Evolutionary conservation across 164 flowering plant genomes (phyloP).

Genomic region (Kalanchoe fedtschenkoi): DNA sequence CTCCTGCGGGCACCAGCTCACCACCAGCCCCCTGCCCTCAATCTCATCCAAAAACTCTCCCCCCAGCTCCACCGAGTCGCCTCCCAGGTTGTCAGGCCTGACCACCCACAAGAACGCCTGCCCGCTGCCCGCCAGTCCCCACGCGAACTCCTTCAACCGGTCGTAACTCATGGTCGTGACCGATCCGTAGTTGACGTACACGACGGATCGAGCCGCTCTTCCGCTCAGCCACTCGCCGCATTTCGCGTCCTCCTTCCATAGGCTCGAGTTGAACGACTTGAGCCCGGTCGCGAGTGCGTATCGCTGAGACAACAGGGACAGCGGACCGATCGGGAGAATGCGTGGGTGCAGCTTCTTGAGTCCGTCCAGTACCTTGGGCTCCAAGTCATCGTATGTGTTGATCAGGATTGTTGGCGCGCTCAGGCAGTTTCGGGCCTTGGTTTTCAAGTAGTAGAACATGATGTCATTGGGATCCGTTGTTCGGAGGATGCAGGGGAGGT

Average conservation of each 20-base stretch:
- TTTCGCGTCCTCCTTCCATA: constrained; percentile 5
- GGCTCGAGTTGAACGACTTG: neutral
- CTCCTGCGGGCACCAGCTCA: constrained; percentile 15
- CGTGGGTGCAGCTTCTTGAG: neutral
- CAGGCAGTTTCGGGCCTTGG: neutral
- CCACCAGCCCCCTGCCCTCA: constrained; percentile 9
- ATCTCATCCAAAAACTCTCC: constrained; percentile 8
- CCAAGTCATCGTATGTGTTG: constrained; percentile 6
- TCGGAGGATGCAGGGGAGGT: constrained; percentile 3
- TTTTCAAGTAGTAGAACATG: neutral
- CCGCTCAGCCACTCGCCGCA: constrained; percentile 3
- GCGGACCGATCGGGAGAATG: neutral
- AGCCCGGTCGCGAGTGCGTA: neutral
- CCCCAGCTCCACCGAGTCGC: neutral
- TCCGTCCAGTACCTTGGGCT: neutral
- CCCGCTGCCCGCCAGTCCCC: constrained; percentile 5
- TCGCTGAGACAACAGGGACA: neutral
- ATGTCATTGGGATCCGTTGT: neutral
- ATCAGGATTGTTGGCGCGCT: neutral
- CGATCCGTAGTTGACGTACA: constrained; percentile 6
- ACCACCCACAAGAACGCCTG: constrained; percentile 9
- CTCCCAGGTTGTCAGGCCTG: constrained; percentile 3
- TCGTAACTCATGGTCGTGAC: constrained; percentile 4
- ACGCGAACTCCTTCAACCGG: neutral
- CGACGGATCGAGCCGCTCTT: neutral